A percentile compares a stretch with the other conserved stretches of the same genome.
These are phyloP conservation scores for Entomophthora muscae DNA, from an alignment of 371 early-diverging fungal species.

Conservation along the genomic window DNA sequence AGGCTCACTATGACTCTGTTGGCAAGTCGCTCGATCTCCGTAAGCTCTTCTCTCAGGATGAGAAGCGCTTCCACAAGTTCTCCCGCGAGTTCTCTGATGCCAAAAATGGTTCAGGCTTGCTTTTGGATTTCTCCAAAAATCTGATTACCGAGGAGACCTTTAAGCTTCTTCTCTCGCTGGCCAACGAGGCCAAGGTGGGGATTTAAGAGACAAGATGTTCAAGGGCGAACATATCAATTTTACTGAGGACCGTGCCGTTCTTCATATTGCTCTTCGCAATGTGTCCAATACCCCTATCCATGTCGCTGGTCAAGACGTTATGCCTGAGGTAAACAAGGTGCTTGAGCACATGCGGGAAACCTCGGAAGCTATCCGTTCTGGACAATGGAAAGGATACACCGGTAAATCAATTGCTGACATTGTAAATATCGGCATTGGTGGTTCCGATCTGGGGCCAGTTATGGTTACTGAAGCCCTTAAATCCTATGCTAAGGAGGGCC, in stretches of 20 bases:
- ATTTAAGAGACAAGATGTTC: constrained; percentile 83
- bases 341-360: constrained; percentile 84
- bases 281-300: too few species aligned
- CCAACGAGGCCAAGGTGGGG: constrained; percentile 72
- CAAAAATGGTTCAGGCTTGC: too few species aligned
- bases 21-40: too few species aligned
- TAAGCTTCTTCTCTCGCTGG: constrained; percentile 55
- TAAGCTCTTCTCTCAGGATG: too few species aligned
- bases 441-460: constrained; percentile 98
- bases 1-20: too few species aligned
- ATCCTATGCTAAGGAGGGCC: constrained; percentile 59
- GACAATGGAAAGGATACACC: too few species aligned
- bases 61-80: too few species aligned
- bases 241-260: too few species aligned
- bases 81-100: constrained; percentile 41
- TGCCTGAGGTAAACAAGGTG: too few species aligned
- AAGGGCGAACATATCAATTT: constrained; percentile 75
- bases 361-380: constrained; percentile 64
- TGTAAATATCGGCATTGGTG: constrained; percentile 99
- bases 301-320: too few species aligned
- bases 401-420: constrained; percentile 93
- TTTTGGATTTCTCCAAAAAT: constrained; percentile 92
- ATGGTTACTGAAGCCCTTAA: constrained; percentile 97
- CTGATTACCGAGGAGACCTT: too few species aligned
- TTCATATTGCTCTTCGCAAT: too few species aligned